Conservation (phyloP, 225 moss, liverwort and hornwort species). For the Pseudisothecium myosuroides region DNA sequence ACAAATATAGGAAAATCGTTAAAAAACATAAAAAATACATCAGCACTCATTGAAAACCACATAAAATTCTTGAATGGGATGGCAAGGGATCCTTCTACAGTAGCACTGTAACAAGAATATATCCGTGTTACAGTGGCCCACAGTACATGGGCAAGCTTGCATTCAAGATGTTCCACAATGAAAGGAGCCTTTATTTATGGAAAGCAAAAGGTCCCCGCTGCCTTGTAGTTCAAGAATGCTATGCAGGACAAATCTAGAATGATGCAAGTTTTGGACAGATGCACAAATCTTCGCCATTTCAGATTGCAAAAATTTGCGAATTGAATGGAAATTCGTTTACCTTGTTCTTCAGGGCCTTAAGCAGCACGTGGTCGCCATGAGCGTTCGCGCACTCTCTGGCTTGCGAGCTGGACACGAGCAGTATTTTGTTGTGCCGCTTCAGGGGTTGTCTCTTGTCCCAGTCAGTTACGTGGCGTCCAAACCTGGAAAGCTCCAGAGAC, state of each 20-base stretch:
- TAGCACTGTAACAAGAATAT: neutral
- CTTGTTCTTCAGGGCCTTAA: slow-evolving; percentile 36
- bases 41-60: neutral
- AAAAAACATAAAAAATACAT: neutral
- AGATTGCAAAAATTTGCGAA: neutral
- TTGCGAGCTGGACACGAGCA: slow-evolving; percentile 46
- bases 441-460: slow-evolving; percentile 12
- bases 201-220: neutral
- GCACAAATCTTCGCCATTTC: neutral
- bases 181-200: neutral
- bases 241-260: neutral
- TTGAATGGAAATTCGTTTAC: neutral
- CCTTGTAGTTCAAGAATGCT: neutral
- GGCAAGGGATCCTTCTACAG: neutral
- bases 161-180: neutral
- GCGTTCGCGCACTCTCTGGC: slow-evolving; percentile 22
- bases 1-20: neutral
- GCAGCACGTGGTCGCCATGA: slow-evolving; percentile 33
- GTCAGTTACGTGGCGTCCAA: slow-evolving; percentile 12
- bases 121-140: neutral
- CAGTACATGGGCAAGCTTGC: neutral
- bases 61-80: neutral
- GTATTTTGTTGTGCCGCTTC: slow-evolving; percentile 1
- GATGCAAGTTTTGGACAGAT: neutral
- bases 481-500: slow-evolving; percentile 3